Evolutionary conservation across 805 yeast species (phyloP), one percentile per base, ranked within the genome.

Genomic region (Spathaspora girioi): DNA sequence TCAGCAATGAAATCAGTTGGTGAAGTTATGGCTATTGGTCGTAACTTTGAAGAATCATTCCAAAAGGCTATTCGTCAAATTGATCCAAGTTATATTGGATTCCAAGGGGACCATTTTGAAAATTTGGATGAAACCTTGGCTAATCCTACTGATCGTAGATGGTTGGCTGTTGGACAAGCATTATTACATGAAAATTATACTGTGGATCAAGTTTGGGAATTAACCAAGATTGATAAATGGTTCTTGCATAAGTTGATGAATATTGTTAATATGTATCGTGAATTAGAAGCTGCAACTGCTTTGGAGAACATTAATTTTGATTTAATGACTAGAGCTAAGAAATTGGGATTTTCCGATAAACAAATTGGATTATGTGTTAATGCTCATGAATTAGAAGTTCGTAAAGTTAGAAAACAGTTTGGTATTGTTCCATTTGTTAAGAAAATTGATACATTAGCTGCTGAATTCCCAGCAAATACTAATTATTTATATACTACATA

Each of bases 1-100:
- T 89, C 97, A 9, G 84, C 97, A 43, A 93, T 93, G 99, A 93
- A 93, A 73, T 92, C 97, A 53, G 99, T 93, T 50, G 99, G 99
- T 70, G 99, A 93, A 74, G 99, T 93, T 53, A 93, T 93, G 99
- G 96, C 97, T 45, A 94, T 93, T 66, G 99, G 99, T 66, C 86
- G 99, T 75, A 93, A 85, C 57, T 93, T 93, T 67, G 99, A 93
- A 77, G 99, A 93, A 76, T 87, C 97, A 35, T 86, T 93, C 80
- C 97, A 94, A 77, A 93, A 93, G 79, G 98, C 98, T 43, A 84
- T 93, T 58, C 86, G 99, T 75, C 96, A 92, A 71, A 89, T 91
- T 56, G 97, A 91, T 65, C 97, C 97, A 42, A 84, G 96, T 2
- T 83, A 81, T 57, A 68, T 89, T 63, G 97, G 97, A 41, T 89